These are phyloP conservation scores for Hygrocybe coccinea DNA, from an alignment of 768 basidiomycete genomes.

Conservation along the genomic window DNA sequence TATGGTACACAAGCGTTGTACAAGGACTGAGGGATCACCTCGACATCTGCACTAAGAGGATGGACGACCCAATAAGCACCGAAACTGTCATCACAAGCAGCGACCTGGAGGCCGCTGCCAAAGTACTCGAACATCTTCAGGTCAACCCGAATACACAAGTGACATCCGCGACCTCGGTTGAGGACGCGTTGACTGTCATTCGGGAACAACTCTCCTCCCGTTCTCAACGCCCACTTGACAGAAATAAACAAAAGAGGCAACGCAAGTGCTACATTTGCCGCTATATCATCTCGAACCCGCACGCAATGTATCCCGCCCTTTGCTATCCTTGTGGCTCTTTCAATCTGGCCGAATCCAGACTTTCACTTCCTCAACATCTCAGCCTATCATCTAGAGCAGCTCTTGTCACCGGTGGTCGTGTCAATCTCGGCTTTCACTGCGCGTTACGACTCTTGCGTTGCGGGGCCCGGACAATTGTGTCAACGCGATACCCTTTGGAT, in stretches of 20 bases:
- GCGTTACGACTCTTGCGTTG: constrained; percentile 31
- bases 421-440: constrained; percentile 32
- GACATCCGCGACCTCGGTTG: background rate
- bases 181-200: background rate
- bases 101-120: background rate
- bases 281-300: constrained; percentile 16
- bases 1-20: background rate
- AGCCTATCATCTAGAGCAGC: constrained; percentile 24
- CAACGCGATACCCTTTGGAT: constrained; percentile 32
- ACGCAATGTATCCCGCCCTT: constrained; percentile 17
- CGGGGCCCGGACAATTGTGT: constrained; percentile 27
- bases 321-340: constrained; percentile 24
- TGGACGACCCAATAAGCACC: background rate
- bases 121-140: background rate
- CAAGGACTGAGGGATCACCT: background rate
- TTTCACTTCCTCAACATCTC: constrained; percentile 26
- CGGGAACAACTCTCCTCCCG: background rate
- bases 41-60: background rate
- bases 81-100: background rate
- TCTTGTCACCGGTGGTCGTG: constrained; percentile 32
- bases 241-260: background rate
- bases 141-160: background rate
- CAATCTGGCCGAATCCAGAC: constrained; percentile 24
- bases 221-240: background rate
- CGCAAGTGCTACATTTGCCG: constrained; percentile 26